Evolutionary conservation across 202 grass and related monocot genomes (phyloP).

Genomic region (Setaria italica): DNA sequence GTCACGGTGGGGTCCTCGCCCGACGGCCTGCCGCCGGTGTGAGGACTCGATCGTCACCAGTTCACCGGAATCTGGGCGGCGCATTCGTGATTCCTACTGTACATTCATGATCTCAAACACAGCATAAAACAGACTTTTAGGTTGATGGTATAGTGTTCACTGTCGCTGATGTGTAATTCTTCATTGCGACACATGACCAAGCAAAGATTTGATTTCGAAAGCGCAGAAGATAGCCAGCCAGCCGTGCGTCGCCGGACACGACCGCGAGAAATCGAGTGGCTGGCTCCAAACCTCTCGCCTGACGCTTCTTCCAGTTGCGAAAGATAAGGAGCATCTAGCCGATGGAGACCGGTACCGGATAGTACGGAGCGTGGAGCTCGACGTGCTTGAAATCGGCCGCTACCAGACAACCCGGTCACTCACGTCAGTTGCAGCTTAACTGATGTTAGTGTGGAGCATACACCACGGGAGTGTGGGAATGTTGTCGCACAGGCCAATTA

Average conservation of each 20-base stretch:
- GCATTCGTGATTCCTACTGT: background rate
- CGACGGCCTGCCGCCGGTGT: constrained; percentile 37
- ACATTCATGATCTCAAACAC: background rate
- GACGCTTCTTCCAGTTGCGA: background rate
- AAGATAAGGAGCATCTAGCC: constrained; percentile 4
- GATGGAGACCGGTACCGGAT: constrained; percentile 26
- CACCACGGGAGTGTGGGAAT: background rate
- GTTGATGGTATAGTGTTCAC: too few relatives aligned
- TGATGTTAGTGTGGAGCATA: background rate
- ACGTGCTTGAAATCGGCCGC: constrained; percentile 19
- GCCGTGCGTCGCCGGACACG: too few relatives aligned
- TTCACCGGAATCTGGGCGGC: background rate
- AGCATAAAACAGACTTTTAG: background rate
- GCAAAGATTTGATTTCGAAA: too few relatives aligned
- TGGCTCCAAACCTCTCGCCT: too few relatives aligned
- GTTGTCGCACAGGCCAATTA: background rate
- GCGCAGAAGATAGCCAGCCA: too few relatives aligned
- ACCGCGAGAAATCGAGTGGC: too few relatives aligned
- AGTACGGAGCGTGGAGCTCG: background rate
- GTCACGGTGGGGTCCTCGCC: background rate
- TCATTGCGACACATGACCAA: too few relatives aligned
- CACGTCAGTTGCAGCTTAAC: background rate
- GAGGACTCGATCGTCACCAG: background rate
- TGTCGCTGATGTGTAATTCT: too few relatives aligned
- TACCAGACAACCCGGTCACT: background rate